Evolutionary conservation across 768 basidiomycete species (phyloP), one percentile per base, ranked within the genome.

Genomic region (Rhizopogon sp.): DNA sequence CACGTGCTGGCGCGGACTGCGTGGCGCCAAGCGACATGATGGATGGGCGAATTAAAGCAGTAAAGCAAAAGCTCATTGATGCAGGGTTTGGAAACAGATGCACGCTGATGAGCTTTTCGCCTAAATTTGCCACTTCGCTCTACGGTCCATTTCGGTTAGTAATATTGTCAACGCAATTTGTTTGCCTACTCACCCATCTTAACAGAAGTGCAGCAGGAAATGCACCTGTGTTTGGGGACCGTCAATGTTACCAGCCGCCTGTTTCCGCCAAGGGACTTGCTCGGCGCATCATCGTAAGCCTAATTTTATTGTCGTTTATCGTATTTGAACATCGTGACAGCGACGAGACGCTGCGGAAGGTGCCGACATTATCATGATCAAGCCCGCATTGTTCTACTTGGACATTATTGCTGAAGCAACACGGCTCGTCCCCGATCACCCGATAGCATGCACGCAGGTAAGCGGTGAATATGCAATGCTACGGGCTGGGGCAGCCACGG

Each of bases 1-100:
- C 95, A 0, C 76, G 79, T 52, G 96, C 96, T 0, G 96, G 96
- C n/a, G 96, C 93, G 1, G 92, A 98, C 70, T 93, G 93, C 66
- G 95, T 98, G 55, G 96, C 96, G 1, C 96, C 96, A 6, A 97
- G 93, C 65, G 96, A 98, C 71, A 99, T 99, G 96, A 98, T 98
- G 94, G 96, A 99, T 67, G 96, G 96, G 0, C 79, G 95, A 22
- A 85, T 99, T 59, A 83, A 82, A 58, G 84, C 84, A 13, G 98
- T 99, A 72, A 98, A 98, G 70, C 77, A 82, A 37, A 80, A 25
- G 25, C 25, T 25, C 78, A 3, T 76, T 99, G 87, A 91, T 56
- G 80, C 79, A 42, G 92, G 93, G 13, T 77, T 84, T 44, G 93
- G 87, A 10, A 98, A 98, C 72, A 82, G 82, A 65, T 93, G 90